Percentiles rank a stretch among this genome's conserved stretches.
Conservation (phyloP, 441 rosid genomes). For the Hura crepitans region DNA sequence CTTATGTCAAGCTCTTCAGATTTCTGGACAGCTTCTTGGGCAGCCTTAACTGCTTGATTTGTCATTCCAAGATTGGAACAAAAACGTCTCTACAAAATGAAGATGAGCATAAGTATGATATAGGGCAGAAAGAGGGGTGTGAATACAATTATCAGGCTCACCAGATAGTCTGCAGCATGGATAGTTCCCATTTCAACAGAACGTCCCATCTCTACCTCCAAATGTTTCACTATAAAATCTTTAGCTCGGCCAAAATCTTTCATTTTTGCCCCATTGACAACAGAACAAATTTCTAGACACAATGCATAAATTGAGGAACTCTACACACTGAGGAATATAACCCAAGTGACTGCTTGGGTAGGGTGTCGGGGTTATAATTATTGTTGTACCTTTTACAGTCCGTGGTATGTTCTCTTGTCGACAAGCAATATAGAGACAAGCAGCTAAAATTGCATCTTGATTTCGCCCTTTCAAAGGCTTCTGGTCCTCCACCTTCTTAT, state of each 20-base stretch:
- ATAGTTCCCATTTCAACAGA: slow-evolving; percentile 27
- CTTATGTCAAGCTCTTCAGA: slow-evolving; percentile 39
- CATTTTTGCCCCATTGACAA: slow-evolving; percentile 29
- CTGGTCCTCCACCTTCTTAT: slow-evolving; percentile 28
- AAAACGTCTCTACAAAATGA: slow-evolving; percentile 30
- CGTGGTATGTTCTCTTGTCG: slow-evolving; percentile 39
- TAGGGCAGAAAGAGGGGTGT: neutral
- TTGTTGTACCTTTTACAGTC: slow-evolving; percentile 26
- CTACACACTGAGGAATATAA: neutral
- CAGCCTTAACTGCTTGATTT: slow-evolving; percentile 37
- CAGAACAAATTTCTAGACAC: slow-evolving; percentile 24
- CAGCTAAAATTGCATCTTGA: slow-evolving; percentile 28
- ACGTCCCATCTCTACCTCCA: slow-evolving; percentile 26
- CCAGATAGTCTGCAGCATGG: slow-evolving; percentile 59
- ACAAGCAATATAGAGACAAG: slow-evolving; percentile 35
- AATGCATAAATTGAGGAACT: slow-evolving; percentile 9
- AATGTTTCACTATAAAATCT: slow-evolving; percentile 27
- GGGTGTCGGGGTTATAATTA: slow-evolving; percentile 26
- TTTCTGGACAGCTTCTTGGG: slow-evolving; percentile 40
- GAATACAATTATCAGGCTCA: slow-evolving; percentile 15
- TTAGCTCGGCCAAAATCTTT: slow-evolving; percentile 37
- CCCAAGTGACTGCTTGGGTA: slow-evolving; percentile 20
- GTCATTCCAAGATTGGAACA: slow-evolving; percentile 42
- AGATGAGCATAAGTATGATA: neutral
- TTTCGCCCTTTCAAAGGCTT: slow-evolving; percentile 30